phyloP scores from a whole-genome alignment of 805 yeast species.

The Kazachstania bromeliacearum region DNA sequence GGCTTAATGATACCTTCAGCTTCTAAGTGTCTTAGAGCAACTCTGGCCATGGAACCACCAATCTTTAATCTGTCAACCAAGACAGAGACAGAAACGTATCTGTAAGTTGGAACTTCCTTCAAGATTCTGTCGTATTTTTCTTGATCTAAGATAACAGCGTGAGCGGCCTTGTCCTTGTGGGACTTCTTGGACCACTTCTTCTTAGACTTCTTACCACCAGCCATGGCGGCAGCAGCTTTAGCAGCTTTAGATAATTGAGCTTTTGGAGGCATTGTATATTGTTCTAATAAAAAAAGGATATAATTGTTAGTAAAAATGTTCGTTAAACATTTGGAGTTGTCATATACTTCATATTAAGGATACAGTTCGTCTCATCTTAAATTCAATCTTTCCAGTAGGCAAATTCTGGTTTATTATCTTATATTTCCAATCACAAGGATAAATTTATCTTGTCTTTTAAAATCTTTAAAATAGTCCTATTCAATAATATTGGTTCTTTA shows the following conservation, averaged over 20 bases:
- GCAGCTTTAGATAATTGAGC: constrained; percentile 99
- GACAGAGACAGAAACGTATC: constrained; percentile 95
- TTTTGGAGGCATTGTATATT: constrained; percentile 88
- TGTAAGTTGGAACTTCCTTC: constrained; percentile 99
- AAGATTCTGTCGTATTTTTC: constrained; percentile 97
- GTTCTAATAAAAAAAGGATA: constrained; percentile 2
- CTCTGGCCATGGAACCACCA: constrained; percentile 98
- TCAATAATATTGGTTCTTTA: no score
- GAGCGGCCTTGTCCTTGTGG: constrained; percentile 99
- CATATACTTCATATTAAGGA: no score
- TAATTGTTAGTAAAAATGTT: constrained; percentile 3
- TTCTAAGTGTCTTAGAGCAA: constrained; percentile 94
- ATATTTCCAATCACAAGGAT: no score
- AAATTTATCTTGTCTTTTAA: no score
- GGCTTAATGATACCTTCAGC: constrained; percentile 90
- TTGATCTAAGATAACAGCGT: constrained; percentile 94
- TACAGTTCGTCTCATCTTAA: no score
- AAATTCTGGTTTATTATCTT: no score
- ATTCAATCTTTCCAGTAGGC: not conserved
- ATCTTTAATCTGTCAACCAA: constrained; percentile 98
- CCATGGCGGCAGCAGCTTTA: constrained; percentile 99
- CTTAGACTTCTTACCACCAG: constrained; percentile 99
- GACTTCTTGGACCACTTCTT: constrained; percentile 99
- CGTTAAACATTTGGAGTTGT: no score
- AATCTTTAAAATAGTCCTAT: no score